phyloP scores from a whole-genome alignment of 2,329 filamentous ascomycete species.

The Cryoendolithus antarcticus region DNA sequence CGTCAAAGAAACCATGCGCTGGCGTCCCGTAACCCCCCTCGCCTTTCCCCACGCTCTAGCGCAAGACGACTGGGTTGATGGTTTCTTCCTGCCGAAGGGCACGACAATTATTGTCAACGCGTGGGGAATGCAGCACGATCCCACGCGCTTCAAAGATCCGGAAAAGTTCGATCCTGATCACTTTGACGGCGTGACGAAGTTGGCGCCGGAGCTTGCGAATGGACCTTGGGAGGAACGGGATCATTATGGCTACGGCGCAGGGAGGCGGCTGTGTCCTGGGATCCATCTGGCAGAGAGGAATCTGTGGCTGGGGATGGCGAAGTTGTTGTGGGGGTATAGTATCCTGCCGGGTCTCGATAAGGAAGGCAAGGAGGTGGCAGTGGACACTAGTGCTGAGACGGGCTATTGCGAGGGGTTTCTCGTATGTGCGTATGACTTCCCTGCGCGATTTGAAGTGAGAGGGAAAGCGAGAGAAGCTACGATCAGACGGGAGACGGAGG shows the following conservation, averaged over 20 bases:
- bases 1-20: slow-evolving; percentile 26
- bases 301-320: slow-evolving; percentile 26
- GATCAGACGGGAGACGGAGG: slow-evolving; percentile 13
- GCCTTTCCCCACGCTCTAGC: slow-evolving; percentile 28
- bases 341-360: slow-evolving; percentile 7
- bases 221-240: slow-evolving; percentile 25
- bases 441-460: slow-evolving; percentile 9
- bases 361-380: not conserved
- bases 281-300: slow-evolving; percentile 36
- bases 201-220: slow-evolving; percentile 25
- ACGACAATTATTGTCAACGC: slow-evolving; percentile 22
- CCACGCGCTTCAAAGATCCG: slow-evolving; percentile 13
- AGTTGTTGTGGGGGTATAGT: slow-evolving; percentile 41
- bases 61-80: slow-evolving; percentile 17
- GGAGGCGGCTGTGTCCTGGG: slow-evolving; percentile 36
- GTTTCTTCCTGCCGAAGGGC: slow-evolving; percentile 25
- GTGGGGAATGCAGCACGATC: slow-evolving; percentile 29
- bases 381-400: slow-evolving; percentile 11
- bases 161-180: slow-evolving; percentile 25
- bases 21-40: slow-evolving; percentile 25
- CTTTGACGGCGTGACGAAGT: slow-evolving; percentile 17
- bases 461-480: slow-evolving; percentile 8
- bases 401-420: slow-evolving; percentile 14
- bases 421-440: slow-evolving; percentile 14
- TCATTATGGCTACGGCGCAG: slow-evolving; percentile 38